phyloP scores from a whole-genome alignment of 495 filamentous ascomycete species.

The Umbilicaria muhlenbergii region DNA sequence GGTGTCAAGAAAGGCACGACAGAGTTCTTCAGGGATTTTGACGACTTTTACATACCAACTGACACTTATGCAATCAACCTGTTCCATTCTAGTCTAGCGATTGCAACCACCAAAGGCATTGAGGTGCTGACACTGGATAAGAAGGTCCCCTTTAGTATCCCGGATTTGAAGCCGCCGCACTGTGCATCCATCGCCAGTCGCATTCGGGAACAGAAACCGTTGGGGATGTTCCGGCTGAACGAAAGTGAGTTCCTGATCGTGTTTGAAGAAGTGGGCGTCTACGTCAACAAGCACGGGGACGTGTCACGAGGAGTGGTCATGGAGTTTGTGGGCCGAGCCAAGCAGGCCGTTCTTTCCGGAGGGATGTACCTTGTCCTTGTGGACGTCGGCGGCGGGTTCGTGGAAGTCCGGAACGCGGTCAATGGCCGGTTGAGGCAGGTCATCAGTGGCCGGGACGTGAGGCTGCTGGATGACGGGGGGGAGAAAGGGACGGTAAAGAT shows the following conservation, averaged over 20 bases:
- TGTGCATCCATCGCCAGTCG: slow-evolving; percentile 65
- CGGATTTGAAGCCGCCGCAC: slow-evolving; percentile 50
- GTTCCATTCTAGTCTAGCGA: slow-evolving; percentile 82
- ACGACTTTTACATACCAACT: slow-evolving; percentile 97
- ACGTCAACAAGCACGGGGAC: slow-evolving; percentile 96
- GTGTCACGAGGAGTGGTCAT: slow-evolving; percentile 84
- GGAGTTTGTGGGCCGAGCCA: slow-evolving; percentile 88
- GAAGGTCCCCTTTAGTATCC: slow-evolving; percentile 81
- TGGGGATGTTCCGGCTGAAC: slow-evolving; percentile 93
- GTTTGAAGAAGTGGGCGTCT: slow-evolving; percentile 90
- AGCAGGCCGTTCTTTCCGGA: slow-evolving; percentile 72
- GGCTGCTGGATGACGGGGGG: slow-evolving; percentile 69
- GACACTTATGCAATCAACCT: slow-evolving; percentile 92
- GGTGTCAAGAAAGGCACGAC: slow-evolving; percentile 50
- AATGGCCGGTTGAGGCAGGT: slow-evolving; percentile 89
- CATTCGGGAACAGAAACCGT: slow-evolving; percentile 62
- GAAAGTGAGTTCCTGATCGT: slow-evolving; percentile 87
- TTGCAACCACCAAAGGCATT: slow-evolving; percentile 82
- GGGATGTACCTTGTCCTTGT: slow-evolving; percentile 51
- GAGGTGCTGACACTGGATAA: slow-evolving; percentile 94
- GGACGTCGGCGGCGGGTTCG: slow-evolving; percentile 76
- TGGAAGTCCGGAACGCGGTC: slow-evolving; percentile 92
- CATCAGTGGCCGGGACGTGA: slow-evolving; percentile 76
- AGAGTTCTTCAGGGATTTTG: slow-evolving; percentile 94
- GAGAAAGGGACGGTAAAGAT: slow-evolving; percentile 60